A percentile compares a stretch with the other conserved stretches of the same genome.
These are phyloP conservation scores for Calocera cornea DNA, from an alignment of 768 basidiomycete genomes.

Conservation along the genomic window DNA sequence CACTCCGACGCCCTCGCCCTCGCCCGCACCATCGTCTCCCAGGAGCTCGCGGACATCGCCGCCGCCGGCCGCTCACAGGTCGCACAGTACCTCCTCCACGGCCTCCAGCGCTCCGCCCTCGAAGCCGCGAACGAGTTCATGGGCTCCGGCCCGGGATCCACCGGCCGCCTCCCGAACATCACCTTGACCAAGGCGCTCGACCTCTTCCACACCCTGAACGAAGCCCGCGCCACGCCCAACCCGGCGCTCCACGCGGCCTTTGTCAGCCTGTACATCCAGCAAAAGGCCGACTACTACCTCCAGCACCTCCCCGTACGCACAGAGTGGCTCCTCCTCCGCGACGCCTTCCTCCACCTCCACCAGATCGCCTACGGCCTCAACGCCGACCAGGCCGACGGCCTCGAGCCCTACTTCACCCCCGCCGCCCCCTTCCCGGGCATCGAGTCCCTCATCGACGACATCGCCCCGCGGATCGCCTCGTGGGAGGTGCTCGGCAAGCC, in stretches of 20 bases:
- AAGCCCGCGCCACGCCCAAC: neutral
- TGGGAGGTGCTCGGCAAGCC: no score
- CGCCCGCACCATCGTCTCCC: neutral
- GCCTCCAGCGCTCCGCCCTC: neutral
- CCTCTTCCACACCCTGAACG: neutral
- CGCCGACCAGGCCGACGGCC: conserved; percentile 4
- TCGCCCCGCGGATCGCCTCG: neutral
- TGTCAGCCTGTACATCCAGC: neutral
- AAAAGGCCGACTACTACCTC: neutral
- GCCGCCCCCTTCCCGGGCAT: conserved; percentile 13
- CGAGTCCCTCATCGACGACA: conserved; percentile 13
- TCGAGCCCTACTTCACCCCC: conserved; percentile 1
- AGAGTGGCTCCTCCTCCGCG: neutral
- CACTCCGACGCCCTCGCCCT: neutral
- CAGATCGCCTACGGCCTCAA: conserved; percentile 1
- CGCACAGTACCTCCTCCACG: neutral
- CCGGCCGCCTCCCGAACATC: no score
- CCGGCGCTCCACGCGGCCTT: neutral
- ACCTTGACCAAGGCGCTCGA: neutral
- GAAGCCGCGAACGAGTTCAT: neutral
- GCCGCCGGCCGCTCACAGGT: neutral
- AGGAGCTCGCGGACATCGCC: neutral
- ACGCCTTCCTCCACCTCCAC: conserved; percentile 8
- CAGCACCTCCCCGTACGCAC: no score
- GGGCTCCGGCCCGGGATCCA: neutral